These are phyloP conservation scores for Aurantiochytrium sp. DNA, from an alignment of 108 stramenopile species.

Conservation along the genomic window DNA sequence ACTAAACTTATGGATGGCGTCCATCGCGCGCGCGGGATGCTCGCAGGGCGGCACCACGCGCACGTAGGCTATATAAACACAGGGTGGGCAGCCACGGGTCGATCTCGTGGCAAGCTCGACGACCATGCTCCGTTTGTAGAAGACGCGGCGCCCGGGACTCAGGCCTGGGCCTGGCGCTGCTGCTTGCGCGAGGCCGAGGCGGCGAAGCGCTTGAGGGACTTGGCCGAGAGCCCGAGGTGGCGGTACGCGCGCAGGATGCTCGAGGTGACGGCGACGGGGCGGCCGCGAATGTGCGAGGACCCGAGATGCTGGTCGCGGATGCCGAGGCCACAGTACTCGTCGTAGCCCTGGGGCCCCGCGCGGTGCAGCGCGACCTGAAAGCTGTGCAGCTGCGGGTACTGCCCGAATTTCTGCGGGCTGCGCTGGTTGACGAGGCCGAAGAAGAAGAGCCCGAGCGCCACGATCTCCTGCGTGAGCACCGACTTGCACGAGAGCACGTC, in stretches of 20 bases:
- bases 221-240: constrained; percentile 3
- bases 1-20: no score
- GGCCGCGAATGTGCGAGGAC: constrained; percentile 3
- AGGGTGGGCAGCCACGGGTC: no score
- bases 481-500: not conserved
- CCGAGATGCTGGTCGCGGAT: not conserved
- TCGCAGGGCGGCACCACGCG: no score
- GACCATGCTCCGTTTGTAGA: no score
- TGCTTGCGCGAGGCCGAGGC: not conserved
- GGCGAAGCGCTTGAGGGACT: not conserved
- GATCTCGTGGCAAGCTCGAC: no score
- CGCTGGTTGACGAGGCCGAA: constrained; percentile 24
- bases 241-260: not conserved
- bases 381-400: constrained; percentile 17
- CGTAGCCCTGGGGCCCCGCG: not conserved
- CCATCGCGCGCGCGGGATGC: no score
- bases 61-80: no score
- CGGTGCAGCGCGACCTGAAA: constrained; percentile 21
- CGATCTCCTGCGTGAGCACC: constrained; percentile 13
- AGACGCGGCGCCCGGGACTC: no score
- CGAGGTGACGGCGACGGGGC: constrained; percentile 1
- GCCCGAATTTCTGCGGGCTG: constrained; percentile 4
- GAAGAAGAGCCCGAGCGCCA: constrained; percentile 5
- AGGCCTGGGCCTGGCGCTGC: no score
- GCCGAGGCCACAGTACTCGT: not conserved